Evolutionary conservation across 2,329 filamentous ascomycete species (phyloP).

Genomic region (Diaporthe citrichinensis): DNA sequence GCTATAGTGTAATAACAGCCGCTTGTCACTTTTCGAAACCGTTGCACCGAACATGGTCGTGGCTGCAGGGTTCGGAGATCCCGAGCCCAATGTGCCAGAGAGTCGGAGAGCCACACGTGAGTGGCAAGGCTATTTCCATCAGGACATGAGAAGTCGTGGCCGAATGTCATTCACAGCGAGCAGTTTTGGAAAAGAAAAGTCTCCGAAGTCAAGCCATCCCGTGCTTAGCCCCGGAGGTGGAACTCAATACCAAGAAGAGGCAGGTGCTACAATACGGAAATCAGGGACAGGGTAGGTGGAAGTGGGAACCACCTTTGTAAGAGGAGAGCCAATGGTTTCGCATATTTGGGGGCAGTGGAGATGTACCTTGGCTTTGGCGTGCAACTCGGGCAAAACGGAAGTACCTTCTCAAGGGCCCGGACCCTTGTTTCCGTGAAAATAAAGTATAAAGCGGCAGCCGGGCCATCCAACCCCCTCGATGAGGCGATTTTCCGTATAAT

Average conservation of each 20-base stretch:
- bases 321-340: conserved; percentile 5
- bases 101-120: too few relatives aligned
- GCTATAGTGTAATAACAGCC: too few relatives aligned
- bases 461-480: background rate
- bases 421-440: background rate
- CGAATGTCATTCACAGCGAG: too few relatives aligned
- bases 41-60: background rate
- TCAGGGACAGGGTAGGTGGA: background rate
- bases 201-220: background rate
- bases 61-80: background rate
- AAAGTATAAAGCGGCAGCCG: background rate
- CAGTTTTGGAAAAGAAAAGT: background rate
- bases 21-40: background rate
- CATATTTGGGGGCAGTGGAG: background rate
- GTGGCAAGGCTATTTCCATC: too few relatives aligned
- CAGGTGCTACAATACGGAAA: background rate
- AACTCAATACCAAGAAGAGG: background rate
- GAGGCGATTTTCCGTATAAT: background rate
- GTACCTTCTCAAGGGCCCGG: background rate
- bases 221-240: background rate
- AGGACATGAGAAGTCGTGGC: too few relatives aligned
- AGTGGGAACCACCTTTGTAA: background rate
- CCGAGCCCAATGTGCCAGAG: too few relatives aligned
- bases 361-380: background rate
- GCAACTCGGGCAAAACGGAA: background rate